A percentile compares a stretch with the other conserved stretches of the same genome.
Evolutionary conservation across 495 filamentous ascomycete genomes (phyloP).

Genomic region (Astrothelium subdiscretum): DNA sequence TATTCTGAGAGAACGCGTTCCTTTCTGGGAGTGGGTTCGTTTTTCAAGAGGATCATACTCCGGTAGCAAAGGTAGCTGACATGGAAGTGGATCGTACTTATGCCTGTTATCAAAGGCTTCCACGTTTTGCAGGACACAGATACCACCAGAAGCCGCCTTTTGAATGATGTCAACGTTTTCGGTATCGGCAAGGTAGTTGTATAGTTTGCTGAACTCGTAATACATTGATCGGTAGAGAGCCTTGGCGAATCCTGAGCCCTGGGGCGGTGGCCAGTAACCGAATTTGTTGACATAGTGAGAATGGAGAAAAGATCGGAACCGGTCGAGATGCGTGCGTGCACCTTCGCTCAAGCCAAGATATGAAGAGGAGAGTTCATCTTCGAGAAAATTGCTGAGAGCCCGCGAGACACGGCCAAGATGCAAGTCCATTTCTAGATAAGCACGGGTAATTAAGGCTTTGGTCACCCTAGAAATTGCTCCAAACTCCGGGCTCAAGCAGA

Average conservation of each 20-base stretch:
- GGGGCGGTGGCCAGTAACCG: conserved; percentile 52
- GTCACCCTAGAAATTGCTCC: conserved; percentile 44
- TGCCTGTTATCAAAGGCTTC: conserved; percentile 45
- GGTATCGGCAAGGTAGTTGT: conserved; percentile 49
- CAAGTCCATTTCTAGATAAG: conserved; percentile 50
- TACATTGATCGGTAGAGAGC: conserved; percentile 44
- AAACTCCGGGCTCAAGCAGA: conserved; percentile 42
- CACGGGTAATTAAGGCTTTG: conserved; percentile 47
- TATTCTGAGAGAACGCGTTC: conserved; percentile 20
- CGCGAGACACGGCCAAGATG: conserved; percentile 37
- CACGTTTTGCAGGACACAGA: conserved; percentile 49
- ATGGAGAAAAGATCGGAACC: conserved; percentile 50
- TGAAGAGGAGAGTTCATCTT: conserved; percentile 45
- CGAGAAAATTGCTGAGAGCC: conserved; percentile 46
- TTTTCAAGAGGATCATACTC: conserved; percentile 9
- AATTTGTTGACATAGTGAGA: conserved; percentile 47
- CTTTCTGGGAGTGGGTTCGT: conserved; percentile 16
- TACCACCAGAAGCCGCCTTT: conserved; percentile 38
- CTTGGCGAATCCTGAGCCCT: conserved; percentile 36
- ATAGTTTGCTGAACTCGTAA: conserved; percentile 49
- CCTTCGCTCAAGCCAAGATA: conserved; percentile 42
- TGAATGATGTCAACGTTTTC: conserved; percentile 11
- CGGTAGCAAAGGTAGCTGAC: conserved; percentile 51
- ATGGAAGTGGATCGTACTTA: conserved; percentile 38
- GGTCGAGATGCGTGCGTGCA: conserved; percentile 46